A percentile compares a stretch with the other conserved stretches of the same genome.
Evolutionary conservation across 352 stramenopile genomes (phyloP).

Genomic region (Halophytophthora batemanensis): DNA sequence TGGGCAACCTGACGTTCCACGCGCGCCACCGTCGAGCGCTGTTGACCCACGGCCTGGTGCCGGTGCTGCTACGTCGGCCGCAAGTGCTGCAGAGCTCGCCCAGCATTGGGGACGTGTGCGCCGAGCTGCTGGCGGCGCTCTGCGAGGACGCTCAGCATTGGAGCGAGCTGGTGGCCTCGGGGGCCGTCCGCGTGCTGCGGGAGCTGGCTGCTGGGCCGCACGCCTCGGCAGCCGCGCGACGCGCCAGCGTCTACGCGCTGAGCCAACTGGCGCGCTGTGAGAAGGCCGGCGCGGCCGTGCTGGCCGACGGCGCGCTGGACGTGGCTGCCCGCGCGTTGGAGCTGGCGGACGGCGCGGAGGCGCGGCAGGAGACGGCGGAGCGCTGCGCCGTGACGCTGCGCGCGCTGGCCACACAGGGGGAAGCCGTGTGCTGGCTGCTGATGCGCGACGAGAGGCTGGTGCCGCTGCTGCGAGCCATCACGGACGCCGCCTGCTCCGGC

Average conservation of each 20-base stretch:
- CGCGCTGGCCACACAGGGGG: slow-evolving; percentile 50
- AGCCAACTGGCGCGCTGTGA: slow-evolving; percentile 64
- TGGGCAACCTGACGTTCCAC: slow-evolving; percentile 75
- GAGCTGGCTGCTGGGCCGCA: slow-evolving; percentile 24
- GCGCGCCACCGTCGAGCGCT: slow-evolving; percentile 49
- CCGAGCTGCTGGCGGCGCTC: slow-evolving; percentile 63
- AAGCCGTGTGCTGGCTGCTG: slow-evolving; percentile 40
- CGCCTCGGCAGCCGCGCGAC: slow-evolving; percentile 25
- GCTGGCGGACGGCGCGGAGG: slow-evolving; percentile 14
- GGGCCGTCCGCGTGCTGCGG: slow-evolving; percentile 57
- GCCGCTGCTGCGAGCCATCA: slow-evolving; percentile 40
- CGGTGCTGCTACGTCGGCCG: slow-evolving; percentile 34
- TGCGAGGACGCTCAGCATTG: slow-evolving; percentile 59
- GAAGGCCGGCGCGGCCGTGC: slow-evolving; percentile 33
- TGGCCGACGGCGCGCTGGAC: slow-evolving; percentile 58
- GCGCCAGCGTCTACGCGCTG: slow-evolving; percentile 60
- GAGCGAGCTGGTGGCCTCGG: slow-evolving; percentile 42
- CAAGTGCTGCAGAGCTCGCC: slow-evolving; percentile 35
- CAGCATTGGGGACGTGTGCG: slow-evolving; percentile 52
- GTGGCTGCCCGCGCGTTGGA: slow-evolving; percentile 42
- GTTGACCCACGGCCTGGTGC: slow-evolving; percentile 53
- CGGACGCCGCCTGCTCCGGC: slow-evolving; percentile 23
- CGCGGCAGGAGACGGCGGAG: slow-evolving; percentile 42
- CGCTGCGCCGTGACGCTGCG: slow-evolving; percentile 70
- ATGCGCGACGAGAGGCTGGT: slow-evolving; percentile 57